Percentiles rank a stretch among this genome's conserved stretches.
Evolutionary conservation across 352 stramenopile species (phyloP).

Genomic region (Phytophthora quininea): DNA sequence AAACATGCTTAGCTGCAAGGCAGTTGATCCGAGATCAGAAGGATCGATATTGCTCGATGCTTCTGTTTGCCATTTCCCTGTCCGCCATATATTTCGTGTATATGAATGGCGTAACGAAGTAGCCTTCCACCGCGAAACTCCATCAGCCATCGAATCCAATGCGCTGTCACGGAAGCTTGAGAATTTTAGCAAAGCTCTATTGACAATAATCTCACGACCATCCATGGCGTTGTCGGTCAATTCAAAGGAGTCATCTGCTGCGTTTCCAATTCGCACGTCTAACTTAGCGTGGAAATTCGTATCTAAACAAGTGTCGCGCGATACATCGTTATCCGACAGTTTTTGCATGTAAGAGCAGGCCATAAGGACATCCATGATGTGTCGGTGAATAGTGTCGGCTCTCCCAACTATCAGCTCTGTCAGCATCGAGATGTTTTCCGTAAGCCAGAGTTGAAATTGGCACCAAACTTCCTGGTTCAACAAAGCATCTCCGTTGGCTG

Average conservation of each 20-base stretch:
- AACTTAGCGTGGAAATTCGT: slow-evolving; percentile 39
- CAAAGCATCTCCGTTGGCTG: neutral
- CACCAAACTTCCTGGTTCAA: slow-evolving; percentile 68
- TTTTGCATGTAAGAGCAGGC: slow-evolving; percentile 51
- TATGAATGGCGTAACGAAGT: slow-evolving; percentile 38
- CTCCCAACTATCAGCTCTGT: slow-evolving; percentile 72
- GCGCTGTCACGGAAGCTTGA: slow-evolving; percentile 40
- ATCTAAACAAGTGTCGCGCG: slow-evolving; percentile 41
- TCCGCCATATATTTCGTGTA: slow-evolving; percentile 55
- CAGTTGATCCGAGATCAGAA: neutral
- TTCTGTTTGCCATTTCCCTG: slow-evolving; percentile 34
- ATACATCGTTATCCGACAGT: neutral
- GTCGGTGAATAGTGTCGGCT: slow-evolving; percentile 64
- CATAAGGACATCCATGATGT: slow-evolving; percentile 61
- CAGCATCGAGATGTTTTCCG: slow-evolving; percentile 62
- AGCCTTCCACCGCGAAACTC: slow-evolving; percentile 40
- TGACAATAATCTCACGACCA: slow-evolving; percentile 35
- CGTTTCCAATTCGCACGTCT: slow-evolving; percentile 20
- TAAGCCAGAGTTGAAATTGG: slow-evolving; percentile 84
- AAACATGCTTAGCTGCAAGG: slow-evolving; percentile 47
- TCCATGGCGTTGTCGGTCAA: slow-evolving; percentile 10
- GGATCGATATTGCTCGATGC: neutral
- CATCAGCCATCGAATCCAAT: slow-evolving; percentile 47
- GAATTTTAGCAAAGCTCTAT: slow-evolving; percentile 49
- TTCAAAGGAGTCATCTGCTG: slow-evolving; percentile 5